Conservation (phyloP, 2,329 filamentous ascomycete genomes). For the Ophiostoma sp. region DNA sequence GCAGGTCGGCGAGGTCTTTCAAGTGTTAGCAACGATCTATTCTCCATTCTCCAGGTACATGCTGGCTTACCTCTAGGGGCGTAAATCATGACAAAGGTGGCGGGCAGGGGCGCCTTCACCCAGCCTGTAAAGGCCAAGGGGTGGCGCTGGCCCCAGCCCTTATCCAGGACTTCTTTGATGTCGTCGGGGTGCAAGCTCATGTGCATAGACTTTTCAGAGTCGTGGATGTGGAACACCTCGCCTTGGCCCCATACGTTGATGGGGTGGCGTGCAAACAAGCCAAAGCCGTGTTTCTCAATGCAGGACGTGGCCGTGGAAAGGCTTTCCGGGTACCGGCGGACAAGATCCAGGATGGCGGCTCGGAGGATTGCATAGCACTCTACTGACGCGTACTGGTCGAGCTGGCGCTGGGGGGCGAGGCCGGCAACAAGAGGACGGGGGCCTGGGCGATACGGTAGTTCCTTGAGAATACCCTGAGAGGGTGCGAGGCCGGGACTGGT, state of each 20-base stretch:
- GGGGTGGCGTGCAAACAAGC: conserved; percentile 62
- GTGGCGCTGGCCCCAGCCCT: conserved; percentile 72
- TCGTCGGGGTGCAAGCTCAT: conserved; percentile 75
- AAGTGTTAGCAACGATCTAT: neutral
- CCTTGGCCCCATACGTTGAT: conserved; percentile 67
- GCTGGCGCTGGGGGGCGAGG: conserved; percentile 76
- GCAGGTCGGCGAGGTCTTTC: conserved; percentile 58
- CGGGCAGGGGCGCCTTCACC: conserved; percentile 62
- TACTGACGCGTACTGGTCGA: conserved; percentile 57
- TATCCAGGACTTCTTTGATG: conserved; percentile 62
- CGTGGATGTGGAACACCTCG: conserved; percentile 78
- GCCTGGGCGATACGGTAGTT: conserved; percentile 57
- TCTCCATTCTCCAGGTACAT: neutral
- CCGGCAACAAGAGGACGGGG: conserved; percentile 63
- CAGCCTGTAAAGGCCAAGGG: conserved; percentile 62
- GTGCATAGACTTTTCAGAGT: conserved; percentile 70
- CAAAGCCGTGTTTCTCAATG: conserved; percentile 76
- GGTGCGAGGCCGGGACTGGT: conserved; percentile 49
- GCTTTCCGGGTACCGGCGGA: conserved; percentile 37
- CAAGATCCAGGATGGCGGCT: conserved; percentile 47
- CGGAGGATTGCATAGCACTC: conserved; percentile 53
- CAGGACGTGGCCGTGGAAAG: conserved; percentile 64
- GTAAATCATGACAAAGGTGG: conserved; percentile 76
- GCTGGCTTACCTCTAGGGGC: conserved; percentile 54
- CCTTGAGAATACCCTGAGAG: conserved; percentile 52